Conservation (phyloP, 2,329 filamentous ascomycete genomes). For the Ascocoryne sarcoides region DNA sequence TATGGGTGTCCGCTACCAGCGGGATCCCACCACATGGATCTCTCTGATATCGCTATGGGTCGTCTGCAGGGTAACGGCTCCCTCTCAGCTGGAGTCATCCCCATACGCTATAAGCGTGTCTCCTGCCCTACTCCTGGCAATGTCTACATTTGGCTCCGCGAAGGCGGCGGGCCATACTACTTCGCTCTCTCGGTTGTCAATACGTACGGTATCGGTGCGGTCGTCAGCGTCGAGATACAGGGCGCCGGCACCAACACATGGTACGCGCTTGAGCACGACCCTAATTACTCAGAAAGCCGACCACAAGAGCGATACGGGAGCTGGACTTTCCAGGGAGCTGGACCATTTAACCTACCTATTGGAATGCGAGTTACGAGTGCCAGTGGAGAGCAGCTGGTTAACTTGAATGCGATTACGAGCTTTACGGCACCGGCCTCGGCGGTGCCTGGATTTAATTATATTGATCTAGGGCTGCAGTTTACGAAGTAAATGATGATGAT, state of each 20-base stretch:
- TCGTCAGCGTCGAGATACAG: conserved; percentile 6
- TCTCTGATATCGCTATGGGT: conserved; percentile 12
- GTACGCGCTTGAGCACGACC: conserved; percentile 7
- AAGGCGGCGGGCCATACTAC: conserved; percentile 10
- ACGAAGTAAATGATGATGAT: neutral
- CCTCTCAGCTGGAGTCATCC: conserved; percentile 5
- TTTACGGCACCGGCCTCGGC: conserved; percentile 6
- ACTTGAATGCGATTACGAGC: conserved; percentile 6
- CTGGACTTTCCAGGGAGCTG: conserved; percentile 9
- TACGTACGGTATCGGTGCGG: conserved; percentile 6
- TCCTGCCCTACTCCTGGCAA: conserved; percentile 9
- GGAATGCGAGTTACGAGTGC: conserved; percentile 9
- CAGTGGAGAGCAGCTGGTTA: conserved; percentile 8
- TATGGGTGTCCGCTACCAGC: conserved; percentile 9
- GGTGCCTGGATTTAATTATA: conserved; percentile 6
- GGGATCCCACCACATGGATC: conserved; percentile 9
- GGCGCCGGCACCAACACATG: conserved; percentile 5
- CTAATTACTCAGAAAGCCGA: conserved; percentile 5
- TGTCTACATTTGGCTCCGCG: conserved; percentile 10
- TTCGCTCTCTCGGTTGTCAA: conserved; percentile 8
- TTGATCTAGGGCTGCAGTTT: conserved; percentile 11
- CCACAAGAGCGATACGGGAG: conserved; percentile 11
- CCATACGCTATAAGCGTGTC: conserved; percentile 9
- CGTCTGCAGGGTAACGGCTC: conserved; percentile 9
- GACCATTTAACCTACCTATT: conserved; percentile 6